A percentile compares a stretch with the other conserved stretches of the same genome.
Conservation (phyloP, 2,329 filamentous ascomycete genomes). For the Rosellinia necatrix region DNA sequence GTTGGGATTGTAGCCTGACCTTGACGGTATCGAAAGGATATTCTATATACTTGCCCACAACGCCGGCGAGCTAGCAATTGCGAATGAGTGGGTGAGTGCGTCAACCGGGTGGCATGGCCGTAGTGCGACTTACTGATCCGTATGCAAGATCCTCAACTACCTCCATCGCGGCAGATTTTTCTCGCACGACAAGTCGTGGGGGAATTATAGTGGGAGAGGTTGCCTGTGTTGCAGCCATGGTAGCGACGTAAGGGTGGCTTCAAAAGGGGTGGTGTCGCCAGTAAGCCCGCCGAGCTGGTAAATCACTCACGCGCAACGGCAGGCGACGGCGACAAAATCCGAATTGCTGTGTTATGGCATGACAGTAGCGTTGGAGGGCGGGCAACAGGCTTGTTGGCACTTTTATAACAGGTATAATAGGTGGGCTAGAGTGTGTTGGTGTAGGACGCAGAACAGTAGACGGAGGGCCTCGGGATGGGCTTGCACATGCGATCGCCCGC, state of each 20-base stretch:
- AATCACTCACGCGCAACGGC: constrained; percentile 31
- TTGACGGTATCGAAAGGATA: constrained; percentile 99
- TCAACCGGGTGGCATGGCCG: not conserved
- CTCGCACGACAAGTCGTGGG: constrained; percentile 18
- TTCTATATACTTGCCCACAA: constrained; percentile 94
- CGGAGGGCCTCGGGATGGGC: no score
- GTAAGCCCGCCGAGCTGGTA: constrained; percentile 28
- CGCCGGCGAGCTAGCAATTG: constrained; percentile 69
- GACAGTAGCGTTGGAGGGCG: constrained; percentile 19
- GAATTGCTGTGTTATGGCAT: constrained; percentile 30
- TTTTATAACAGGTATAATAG: constrained; percentile 24
- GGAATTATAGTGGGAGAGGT: constrained; percentile 31
- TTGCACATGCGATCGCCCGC: no score
- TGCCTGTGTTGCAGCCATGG: constrained; percentile 37
- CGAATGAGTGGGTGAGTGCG: constrained; percentile 11
- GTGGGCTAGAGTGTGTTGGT: constrained; percentile 19
- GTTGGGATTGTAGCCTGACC: constrained; percentile 95
- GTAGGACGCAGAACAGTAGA: constrained; percentile 24
- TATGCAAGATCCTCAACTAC: constrained; percentile 86
- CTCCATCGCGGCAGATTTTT: constrained; percentile 56
- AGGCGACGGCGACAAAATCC: constrained; percentile 35
- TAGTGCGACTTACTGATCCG: constrained; percentile 70
- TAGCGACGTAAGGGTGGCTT: constrained; percentile 14
- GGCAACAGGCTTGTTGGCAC: constrained; percentile 6
- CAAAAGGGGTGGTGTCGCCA: constrained; percentile 20